phyloP scores from a whole-genome alignment of 2,329 filamentous ascomycete species.

The Emergomyces orientalis region DNA sequence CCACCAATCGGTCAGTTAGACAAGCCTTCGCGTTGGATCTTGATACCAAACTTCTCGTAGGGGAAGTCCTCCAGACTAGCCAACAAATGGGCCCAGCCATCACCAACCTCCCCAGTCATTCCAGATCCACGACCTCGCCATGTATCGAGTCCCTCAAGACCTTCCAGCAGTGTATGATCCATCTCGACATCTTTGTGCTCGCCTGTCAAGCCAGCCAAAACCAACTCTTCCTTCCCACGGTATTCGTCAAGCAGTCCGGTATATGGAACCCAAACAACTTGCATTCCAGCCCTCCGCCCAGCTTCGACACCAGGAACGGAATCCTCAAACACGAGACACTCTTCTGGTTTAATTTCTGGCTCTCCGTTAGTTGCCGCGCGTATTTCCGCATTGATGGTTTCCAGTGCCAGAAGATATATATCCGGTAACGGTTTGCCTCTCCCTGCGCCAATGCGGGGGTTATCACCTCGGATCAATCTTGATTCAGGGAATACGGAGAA shows the following conservation, averaged over 20 bases:
- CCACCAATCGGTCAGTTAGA: neutral
- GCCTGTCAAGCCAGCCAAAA: constrained; percentile 72
- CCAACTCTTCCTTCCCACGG: constrained; percentile 63
- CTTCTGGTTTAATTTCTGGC: constrained; percentile 61
- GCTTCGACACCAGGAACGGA: constrained; percentile 87
- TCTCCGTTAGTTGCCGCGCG: constrained; percentile 46
- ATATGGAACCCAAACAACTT: constrained; percentile 87
- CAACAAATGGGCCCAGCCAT: constrained; percentile 51
- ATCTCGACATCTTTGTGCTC: constrained; percentile 51
- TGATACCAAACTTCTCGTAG: constrained; percentile 51
- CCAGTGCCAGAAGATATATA: constrained; percentile 80
- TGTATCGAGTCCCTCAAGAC: constrained; percentile 32
- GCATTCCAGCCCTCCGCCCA: constrained; percentile 84
- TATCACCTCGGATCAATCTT: constrained; percentile 78
- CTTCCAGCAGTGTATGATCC: constrained; percentile 25
- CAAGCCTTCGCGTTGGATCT: constrained; percentile 11
- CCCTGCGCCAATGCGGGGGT: constrained; percentile 63
- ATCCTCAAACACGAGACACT: constrained; percentile 95
- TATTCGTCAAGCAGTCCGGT: constrained; percentile 67
- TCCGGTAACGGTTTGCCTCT: constrained; percentile 92
- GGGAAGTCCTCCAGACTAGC: constrained; percentile 50
- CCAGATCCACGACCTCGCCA: constrained; percentile 36
- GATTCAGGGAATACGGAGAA: constrained; percentile 54
- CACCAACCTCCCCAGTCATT: constrained; percentile 46
- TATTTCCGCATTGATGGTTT: constrained; percentile 71